Evolutionary conservation across 2,329 filamentous ascomycete species (phyloP), one percentile per base, ranked within the genome.

Genomic region (Delphinella strobiligena): DNA sequence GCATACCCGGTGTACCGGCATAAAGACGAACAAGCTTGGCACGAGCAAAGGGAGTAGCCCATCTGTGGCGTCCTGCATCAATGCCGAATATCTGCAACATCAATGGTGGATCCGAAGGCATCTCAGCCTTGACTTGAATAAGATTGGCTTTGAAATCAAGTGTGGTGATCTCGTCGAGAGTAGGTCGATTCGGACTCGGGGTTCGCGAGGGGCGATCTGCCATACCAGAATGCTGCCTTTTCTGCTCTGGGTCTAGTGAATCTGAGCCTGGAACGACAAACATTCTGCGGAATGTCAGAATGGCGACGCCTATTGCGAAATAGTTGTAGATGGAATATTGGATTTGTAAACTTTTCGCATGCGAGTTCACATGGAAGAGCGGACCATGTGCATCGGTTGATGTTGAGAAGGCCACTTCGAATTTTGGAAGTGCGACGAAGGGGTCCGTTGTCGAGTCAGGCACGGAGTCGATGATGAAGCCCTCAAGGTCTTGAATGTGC

Each of bases 271-370:
- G n/a, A 3, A 16, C 16, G n/a, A 37, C 5, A 30, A 41, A 41
- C 39, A 41, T 41, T 37, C 39, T 41, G 16, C 34, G 19, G 19
- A 41, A 37, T 5, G 39, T 41, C 39, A 41, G 79, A 17, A 73
- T 66, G 7, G 89, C 91, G 44, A 96, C 78, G 1, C 86, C 83
- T 18, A 93, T 71, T 1, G 88, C 82, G 54, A 95, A 98, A 55
- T 94, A 88, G 3, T 88, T 80, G 58, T 93, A 94, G 0, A 98
- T 72, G 1, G 93, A 98, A 55, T 96, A 96, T 37, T 93, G 82
- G 5, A 93, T 54, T 45, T 84, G 76, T 2, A 98, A 63, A 4
- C 82, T 85, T 49, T 82, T 81, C 15, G 91, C 72, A 38, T 82
- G 75, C 0, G 85, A 82, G 49, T 93, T 86, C 32, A 96, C 63